These are phyloP conservation scores for Fraxinus nigra DNA, from an alignment of 305 asterid genomes.

Conservation along the genomic window DNA sequence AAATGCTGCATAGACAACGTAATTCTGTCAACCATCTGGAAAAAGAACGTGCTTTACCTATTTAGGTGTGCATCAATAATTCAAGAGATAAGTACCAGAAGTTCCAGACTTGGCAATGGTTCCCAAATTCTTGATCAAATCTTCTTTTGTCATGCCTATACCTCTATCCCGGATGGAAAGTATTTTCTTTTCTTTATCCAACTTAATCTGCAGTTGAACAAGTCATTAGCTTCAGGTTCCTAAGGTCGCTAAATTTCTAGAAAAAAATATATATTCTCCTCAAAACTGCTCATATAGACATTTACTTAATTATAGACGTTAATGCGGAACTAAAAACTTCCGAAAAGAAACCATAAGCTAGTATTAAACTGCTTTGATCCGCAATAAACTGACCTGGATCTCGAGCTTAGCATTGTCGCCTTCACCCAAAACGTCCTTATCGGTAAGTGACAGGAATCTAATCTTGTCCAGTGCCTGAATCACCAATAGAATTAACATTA, in stretches of 20 bases:
- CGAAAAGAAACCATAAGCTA: background rate
- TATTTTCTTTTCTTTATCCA: constrained; percentile 87
- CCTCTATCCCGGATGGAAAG: constrained; percentile 85
- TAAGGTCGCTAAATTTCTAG: background rate
- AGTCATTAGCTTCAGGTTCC: background rate
- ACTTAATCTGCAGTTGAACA: constrained; percentile 55
- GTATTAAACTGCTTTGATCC: background rate
- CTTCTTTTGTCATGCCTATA: constrained; percentile 90
- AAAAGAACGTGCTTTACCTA: background rate
- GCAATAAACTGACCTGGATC: constrained; percentile 64
- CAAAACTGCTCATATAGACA: too few relatives aligned
- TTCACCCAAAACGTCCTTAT: constrained; percentile 90
- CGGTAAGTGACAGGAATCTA: constrained; percentile 77
- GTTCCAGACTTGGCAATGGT: constrained; percentile 43
- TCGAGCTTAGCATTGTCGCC: constrained; percentile 87
- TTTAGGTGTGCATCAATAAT: background rate
- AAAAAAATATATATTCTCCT: background rate
- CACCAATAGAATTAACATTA: background rate
- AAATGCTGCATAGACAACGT: constrained; percentile 43
- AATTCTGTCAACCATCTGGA: background rate
- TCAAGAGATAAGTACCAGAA: constrained; percentile 6
- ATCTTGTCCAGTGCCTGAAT: constrained; percentile 90
- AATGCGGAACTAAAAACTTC: too few relatives aligned
- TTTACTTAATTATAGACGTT: too few relatives aligned
- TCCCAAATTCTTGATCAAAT: constrained; percentile 41